These are phyloP conservation scores for Tuber aestivum DNA, from an alignment of 495 filamentous ascomycete species.

Conservation along the genomic window DNA sequence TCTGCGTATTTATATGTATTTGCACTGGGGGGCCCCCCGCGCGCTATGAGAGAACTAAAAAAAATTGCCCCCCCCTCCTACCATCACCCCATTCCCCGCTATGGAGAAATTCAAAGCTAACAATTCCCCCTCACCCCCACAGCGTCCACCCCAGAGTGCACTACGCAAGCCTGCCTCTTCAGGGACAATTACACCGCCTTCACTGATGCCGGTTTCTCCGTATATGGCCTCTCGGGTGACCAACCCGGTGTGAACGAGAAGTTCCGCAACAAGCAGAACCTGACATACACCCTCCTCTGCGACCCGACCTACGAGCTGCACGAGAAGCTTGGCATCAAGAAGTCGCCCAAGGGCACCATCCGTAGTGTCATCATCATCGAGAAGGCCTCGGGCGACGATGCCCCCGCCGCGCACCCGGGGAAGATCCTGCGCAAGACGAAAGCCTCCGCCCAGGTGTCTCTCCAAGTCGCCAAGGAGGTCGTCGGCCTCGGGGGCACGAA, in stretches of 20 bases:
- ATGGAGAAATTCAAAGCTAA: conserved; percentile 25
- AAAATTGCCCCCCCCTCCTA: background rate
- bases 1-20: background rate
- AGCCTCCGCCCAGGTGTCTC: conserved; percentile 23
- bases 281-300: conserved; percentile 86
- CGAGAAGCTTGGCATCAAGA: conserved; percentile 68
- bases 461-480: conserved; percentile 37
- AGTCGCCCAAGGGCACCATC: conserved; percentile 60
- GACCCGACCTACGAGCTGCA: conserved; percentile 68
- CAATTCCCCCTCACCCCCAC: conserved; percentile 4
- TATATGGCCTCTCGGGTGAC: conserved; percentile 86
- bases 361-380: conserved; percentile 83
- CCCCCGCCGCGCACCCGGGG: conserved; percentile 7
- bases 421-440: conserved; percentile 34
- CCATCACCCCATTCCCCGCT: background rate
- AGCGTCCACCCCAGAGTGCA: conserved; percentile 82
- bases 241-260: conserved; percentile 81
- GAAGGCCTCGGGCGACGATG: conserved; percentile 48
- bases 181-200: conserved; percentile 72
- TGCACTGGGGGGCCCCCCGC: background rate
- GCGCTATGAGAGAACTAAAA: background rate
- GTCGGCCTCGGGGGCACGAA: conserved; percentile 47
- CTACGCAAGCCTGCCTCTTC: conserved; percentile 87
- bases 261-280: conserved; percentile 79
- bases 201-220: conserved; percentile 69